These are phyloP conservation scores for Coemansia sp. DNA, from an alignment of 192 early-diverging fungal species.

Conservation along the genomic window DNA sequence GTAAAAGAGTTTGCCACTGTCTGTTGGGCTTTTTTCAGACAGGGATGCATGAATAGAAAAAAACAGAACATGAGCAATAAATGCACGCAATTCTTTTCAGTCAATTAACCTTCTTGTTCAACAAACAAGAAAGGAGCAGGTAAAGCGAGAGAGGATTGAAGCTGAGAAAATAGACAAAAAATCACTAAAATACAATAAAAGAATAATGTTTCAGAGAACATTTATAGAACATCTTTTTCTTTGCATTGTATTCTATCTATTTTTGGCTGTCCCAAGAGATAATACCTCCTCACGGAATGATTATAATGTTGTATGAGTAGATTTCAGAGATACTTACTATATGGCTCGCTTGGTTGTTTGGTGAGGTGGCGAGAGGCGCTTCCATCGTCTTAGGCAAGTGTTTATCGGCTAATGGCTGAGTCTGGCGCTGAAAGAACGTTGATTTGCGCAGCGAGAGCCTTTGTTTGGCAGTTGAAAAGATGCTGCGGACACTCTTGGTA, in stretches of 20 bases:
- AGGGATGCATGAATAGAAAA: neutral
- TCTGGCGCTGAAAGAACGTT: constrained; percentile 27
- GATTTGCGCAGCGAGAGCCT: constrained; percentile 35
- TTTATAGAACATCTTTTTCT: too few relatives aligned
- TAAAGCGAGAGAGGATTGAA: too few relatives aligned
- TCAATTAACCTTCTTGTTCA: neutral
- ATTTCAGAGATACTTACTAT: constrained; percentile 23
- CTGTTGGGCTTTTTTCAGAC: neutral
- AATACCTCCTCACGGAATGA: too few relatives aligned
- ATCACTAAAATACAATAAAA: too few relatives aligned
- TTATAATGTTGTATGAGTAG: neutral
- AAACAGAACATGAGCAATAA: neutral
- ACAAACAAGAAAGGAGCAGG: neutral
- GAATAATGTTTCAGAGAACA: too few relatives aligned
- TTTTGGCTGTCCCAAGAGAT: too few relatives aligned
- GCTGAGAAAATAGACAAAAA: too few relatives aligned
- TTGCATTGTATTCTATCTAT: too few relatives aligned
- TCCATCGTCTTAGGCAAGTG: neutral
- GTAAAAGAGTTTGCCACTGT: neutral
- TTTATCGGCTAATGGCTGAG: neutral
- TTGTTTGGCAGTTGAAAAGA: constrained; percentile 42
- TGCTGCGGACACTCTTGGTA: constrained; percentile 35
- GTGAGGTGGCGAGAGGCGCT: constrained; percentile 7
- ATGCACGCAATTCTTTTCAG: too few relatives aligned
- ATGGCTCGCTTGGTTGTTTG: constrained; percentile 18